phyloP scores from a whole-genome alignment of 2,329 filamentous ascomycete genomes.

The Plectosphaerella sp. region DNA sequence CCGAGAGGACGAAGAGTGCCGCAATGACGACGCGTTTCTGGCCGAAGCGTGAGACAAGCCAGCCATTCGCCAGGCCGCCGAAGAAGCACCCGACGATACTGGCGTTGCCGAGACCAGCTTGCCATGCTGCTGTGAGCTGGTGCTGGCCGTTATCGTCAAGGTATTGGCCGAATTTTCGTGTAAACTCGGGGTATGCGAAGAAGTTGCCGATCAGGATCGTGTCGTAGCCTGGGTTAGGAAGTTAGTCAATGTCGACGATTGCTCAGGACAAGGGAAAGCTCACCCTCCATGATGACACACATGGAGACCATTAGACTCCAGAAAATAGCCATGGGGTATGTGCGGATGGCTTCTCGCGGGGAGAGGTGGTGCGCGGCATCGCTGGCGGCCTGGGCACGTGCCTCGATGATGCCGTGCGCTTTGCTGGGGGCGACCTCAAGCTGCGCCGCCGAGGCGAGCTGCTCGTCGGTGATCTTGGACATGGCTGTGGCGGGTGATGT shows the following conservation, averaged over 20 bases:
- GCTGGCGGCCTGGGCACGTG: background rate
- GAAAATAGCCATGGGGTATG: background rate
- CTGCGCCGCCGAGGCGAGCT: background rate
- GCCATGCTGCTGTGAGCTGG: constrained; percentile 38
- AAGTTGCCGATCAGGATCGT: constrained; percentile 17
- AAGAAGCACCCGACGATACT: constrained; percentile 36
- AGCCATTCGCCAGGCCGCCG: constrained; percentile 37
- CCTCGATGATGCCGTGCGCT: background rate
- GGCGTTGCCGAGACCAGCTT: constrained; percentile 35
- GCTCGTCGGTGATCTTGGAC: background rate
- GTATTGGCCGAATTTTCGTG: constrained; percentile 18
- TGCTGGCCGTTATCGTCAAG: constrained; percentile 14
- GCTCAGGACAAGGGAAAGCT: background rate
- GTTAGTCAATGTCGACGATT: too few relatives aligned
- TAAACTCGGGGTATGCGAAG: constrained; percentile 22
- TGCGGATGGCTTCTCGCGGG: background rate
- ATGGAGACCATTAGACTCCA: constrained; percentile 18
- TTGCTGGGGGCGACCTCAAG: background rate
- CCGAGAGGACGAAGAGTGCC: constrained; percentile 24
- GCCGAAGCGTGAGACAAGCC: constrained; percentile 29
- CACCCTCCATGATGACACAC: constrained; percentile 27
- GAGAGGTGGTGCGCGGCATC: background rate
- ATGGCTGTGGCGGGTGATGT: background rate
- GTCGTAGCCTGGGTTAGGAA: constrained; percentile 6
- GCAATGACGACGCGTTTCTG: constrained; percentile 32